phyloP scores from a whole-genome alignment of 176 grass and related monocot species.

The Raddia distichophylla region DNA sequence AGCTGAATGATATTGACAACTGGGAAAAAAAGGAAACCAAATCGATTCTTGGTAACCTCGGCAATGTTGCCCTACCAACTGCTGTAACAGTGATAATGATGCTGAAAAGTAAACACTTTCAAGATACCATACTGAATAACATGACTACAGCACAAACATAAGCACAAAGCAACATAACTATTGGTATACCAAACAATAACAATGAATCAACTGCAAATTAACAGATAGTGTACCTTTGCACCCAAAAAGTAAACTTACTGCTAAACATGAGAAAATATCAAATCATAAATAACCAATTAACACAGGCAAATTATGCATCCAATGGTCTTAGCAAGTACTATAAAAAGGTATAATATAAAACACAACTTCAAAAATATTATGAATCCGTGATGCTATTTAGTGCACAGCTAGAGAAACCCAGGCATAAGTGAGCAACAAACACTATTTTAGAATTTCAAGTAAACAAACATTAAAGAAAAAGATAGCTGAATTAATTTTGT shows the following conservation, averaged over 20 bases:
- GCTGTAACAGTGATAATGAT: background rate
- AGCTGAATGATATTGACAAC: constrained; percentile 46
- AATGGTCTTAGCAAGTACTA: background rate
- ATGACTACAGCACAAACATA: too few relatives aligned
- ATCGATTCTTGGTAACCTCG: constrained; percentile 52
- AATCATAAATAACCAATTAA: background rate
- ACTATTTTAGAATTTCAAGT: background rate
- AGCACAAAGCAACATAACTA: background rate
- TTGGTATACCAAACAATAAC: background rate
- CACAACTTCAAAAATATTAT: background rate
- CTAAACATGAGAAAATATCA: background rate
- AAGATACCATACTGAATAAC: background rate
- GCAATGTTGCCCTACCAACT: constrained; percentile 48
- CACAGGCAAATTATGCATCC: background rate
- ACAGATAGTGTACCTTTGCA: background rate
- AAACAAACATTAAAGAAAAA: background rate
- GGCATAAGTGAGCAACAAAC: background rate
- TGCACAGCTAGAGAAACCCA: background rate
- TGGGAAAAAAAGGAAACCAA: constrained; percentile 65
- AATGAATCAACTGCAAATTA: background rate
- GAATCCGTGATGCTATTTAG: background rate
- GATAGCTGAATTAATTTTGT: background rate
- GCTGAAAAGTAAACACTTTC: background rate
- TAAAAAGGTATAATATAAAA: background rate
- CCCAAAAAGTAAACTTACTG: background rate